Evolutionary conservation across 1,284 basidiomycete genomes (phyloP), one percentile per base, ranked within the genome.

Genomic region (Marasmius oreades): DNA sequence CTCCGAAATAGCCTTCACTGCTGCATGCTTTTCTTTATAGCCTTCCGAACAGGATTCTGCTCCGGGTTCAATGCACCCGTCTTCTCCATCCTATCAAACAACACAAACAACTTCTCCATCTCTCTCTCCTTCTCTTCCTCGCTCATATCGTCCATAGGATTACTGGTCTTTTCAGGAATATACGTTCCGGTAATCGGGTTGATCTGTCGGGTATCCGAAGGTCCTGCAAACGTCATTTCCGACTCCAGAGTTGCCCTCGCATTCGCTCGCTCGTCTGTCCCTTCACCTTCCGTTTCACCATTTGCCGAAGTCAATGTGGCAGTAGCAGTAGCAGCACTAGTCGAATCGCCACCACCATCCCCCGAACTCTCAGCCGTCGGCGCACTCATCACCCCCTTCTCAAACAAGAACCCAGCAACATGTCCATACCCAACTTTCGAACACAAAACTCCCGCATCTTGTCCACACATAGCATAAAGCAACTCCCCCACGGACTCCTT

Each of bases 61-160:
- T 73, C 75, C 22, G 82, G 73, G 14, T 80, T 75, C 53, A 92
- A 66, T 51, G 84, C 80, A 16, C 89, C 89, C 36, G 75, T 88
- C 69, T 77, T 84, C 69, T 94, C 90, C 64, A 97, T 76, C 51
- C 93, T 77, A 61, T 96, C 92, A 67, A 98, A 97, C 18, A 97
- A 76, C 23, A 89, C 85, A 66, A 96, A 93, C 45, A 98, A 74
- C 66, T 87, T 88, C 74, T 96, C 94, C 46, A 93, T 90, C 73
- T 98, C 95, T 14, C 75, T 75, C 67, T 95, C 92, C 69, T 94
- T 95, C 76, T 97, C 93, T 66, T 94, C 93, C 20, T 94, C 87
- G 0, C 90, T 88, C 93, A 97, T 94, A 43, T 86, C 81, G 20
- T 70, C 50, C 37, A 69, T 55, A 60, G 68, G 64, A 33, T 64